These are phyloP conservation scores for Rhodotorula babjevae DNA, from an alignment of 768 basidiomycete species.

Conservation along the genomic window DNA sequence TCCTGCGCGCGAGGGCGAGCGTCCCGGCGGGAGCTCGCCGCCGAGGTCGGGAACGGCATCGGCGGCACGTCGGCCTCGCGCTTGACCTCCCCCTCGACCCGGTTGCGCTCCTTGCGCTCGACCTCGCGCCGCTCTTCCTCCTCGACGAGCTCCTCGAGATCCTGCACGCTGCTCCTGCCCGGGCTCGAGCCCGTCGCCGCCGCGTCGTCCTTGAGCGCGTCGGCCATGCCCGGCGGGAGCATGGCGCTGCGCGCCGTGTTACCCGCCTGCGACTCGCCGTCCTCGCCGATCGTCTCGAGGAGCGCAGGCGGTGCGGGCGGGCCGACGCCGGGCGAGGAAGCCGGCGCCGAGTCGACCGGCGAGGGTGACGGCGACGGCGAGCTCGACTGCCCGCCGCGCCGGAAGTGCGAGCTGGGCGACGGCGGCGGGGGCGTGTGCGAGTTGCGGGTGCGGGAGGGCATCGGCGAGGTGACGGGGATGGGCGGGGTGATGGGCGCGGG, in stretches of 20 bases:
- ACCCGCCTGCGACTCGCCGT: conserved; percentile 43
- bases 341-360: too few species aligned
- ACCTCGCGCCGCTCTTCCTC: neutral
- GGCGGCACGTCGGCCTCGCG: neutral
- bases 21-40: too few species aligned
- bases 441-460: neutral
- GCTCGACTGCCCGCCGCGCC: neutral
- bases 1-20: neutral
- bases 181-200: neutral
- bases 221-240: neutral
- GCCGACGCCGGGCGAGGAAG: neutral
- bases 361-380: neutral
- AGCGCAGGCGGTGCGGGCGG: neutral
- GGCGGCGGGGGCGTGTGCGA: conserved; percentile 27
- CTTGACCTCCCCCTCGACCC: neutral
- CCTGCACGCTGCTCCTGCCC: conserved; percentile 16
- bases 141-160: conserved; percentile 26
- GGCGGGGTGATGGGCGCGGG: neutral
- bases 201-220: neutral
- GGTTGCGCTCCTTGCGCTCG: neutral
- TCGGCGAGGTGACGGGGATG: neutral
- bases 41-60: neutral
- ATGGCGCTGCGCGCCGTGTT: conserved; percentile 21
- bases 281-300: conserved; percentile 44
- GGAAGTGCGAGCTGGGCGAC: conserved; percentile 7